Base-by-base conservation (phyloP, 306 rosid genomes). In the Corylus americana region DNA sequence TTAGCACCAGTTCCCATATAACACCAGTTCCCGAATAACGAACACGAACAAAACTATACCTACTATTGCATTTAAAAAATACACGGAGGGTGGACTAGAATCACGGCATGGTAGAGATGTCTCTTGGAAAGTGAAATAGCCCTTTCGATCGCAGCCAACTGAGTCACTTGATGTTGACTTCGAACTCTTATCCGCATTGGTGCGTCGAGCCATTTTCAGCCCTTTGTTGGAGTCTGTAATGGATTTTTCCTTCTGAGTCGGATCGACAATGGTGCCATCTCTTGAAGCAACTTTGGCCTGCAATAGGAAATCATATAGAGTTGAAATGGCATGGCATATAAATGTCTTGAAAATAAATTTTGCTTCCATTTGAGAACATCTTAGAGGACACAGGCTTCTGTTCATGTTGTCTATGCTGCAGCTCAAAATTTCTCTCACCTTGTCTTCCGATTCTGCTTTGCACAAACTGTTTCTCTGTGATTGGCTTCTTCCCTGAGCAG, bases 351-450 rank as follows among this genome's bases (percentile, higher is more conserved):
- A 55, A 47, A 29, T 27, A 17, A 50, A 73, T 70, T 42, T 74
- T 51, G 12, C 71, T 35, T 76, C 72, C 48, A 74, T 58, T 48
- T 70, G 82, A 59, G n/a, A 75, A 9, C 39, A 45, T 53, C 69
- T 77, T 57, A 51, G 74, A n/a, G 16, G 58, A 82, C 79, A 51
- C 59, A 77, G 44, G 48, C 13, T 27, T 78, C 22, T 27, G 12
- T 18, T 37, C 67, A 55, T 39, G 20, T 74, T 73, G 14, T 42
- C 67, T 18, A 25, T 22, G 25, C 69, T 29, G 69, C 72, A 76
- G 61, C 80, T 67, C 59, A 50, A 55, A 20, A 20, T 49, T 69
- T 74, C 70, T 76, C 89, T 87, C 75, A 89, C 93, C 94, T 86
- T 85, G 71, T 67, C 42, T 70, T 13, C 45, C n/a, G 75, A 55